Percentiles rank a stretch among this genome's conserved stretches.
phyloP scores from a whole-genome alignment of 768 basidiomycete species.

The Trametes cingulata region DNA sequence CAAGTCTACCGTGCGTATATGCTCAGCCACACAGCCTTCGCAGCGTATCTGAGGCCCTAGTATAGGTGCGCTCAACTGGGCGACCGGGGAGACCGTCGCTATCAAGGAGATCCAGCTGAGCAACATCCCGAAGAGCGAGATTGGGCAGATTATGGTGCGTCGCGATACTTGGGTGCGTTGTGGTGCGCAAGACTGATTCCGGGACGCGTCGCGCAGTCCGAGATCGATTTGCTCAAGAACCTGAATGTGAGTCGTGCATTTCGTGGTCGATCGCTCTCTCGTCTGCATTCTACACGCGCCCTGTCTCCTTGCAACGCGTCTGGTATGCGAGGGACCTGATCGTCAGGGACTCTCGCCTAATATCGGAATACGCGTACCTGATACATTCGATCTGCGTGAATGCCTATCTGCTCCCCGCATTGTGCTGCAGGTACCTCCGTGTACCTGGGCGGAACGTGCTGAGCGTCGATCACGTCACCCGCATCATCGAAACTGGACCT shows the following conservation, averaged over 20 bases:
- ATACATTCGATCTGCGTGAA: too few relatives aligned
- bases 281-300: neutral
- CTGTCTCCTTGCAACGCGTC: neutral
- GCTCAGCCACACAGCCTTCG: neutral
- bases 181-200: neutral
- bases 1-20: conserved; percentile 88
- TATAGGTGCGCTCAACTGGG: conserved; percentile 87
- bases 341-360: too few relatives aligned
- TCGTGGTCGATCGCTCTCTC: neutral
- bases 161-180: neutral
- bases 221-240: conserved; percentile 97
- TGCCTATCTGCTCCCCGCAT: too few relatives aligned
- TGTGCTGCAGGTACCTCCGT: neutral
- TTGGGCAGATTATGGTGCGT: conserved; percentile 95
- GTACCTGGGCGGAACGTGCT: neutral
- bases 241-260: conserved; percentile 64
- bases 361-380: too few relatives aligned
- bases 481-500: neutral
- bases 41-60: neutral
- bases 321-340: neutral
- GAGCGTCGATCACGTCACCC: neutral
- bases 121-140: conserved; percentile 90
- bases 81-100: conserved; percentile 97
- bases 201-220: conserved; percentile 56
- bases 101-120: conserved; percentile 96